Evolutionary conservation across 805 yeast genomes (phyloP).

Genomic region (Teunomyces lycoperdinae): DNA sequence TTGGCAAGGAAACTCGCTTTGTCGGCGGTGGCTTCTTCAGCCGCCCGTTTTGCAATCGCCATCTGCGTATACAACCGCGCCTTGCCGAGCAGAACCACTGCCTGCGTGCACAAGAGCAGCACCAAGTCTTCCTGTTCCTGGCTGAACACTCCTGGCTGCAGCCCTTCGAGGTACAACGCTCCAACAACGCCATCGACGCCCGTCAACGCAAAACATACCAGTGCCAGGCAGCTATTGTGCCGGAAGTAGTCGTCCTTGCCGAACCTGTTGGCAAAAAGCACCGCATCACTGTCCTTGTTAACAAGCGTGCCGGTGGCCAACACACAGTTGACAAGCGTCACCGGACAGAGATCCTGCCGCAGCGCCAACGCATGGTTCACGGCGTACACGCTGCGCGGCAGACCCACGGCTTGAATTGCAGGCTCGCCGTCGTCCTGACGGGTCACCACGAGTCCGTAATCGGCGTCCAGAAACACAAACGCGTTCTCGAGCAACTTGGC

Average conservation of each 20-base stretch:
- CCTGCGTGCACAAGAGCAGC: slow-evolving; percentile 47
- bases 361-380: slow-evolving; percentile 34
- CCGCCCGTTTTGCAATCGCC: slow-evolving; percentile 41
- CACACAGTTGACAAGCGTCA: slow-evolving; percentile 34
- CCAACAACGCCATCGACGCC: slow-evolving; percentile 43
- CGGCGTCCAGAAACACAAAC: slow-evolving; percentile 32
- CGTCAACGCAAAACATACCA: slow-evolving; percentile 46
- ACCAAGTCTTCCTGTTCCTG: slow-evolving; percentile 38
- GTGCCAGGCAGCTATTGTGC: slow-evolving; percentile 29
- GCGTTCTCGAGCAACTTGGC: slow-evolving; percentile 38
- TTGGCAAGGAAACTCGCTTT: slow-evolving; percentile 52
- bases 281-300: slow-evolving; percentile 34
- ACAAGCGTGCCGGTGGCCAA: slow-evolving; percentile 35
- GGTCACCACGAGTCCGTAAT: slow-evolving; percentile 31
- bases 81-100: slow-evolving; percentile 50
- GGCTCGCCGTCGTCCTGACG: slow-evolving; percentile 19
- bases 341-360: slow-evolving; percentile 44
- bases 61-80: slow-evolving; percentile 46
- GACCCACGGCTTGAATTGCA: slow-evolving; percentile 25
- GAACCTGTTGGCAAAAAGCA: slow-evolving; percentile 29
- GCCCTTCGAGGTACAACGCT: slow-evolving; percentile 42
- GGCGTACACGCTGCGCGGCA: slow-evolving; percentile 20
- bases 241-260: slow-evolving; percentile 42
- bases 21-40: slow-evolving; percentile 53
- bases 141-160: slow-evolving; percentile 17